Conservation (phyloP, 2,329 filamentous ascomycete species). For the Monilinia laxa region DNA sequence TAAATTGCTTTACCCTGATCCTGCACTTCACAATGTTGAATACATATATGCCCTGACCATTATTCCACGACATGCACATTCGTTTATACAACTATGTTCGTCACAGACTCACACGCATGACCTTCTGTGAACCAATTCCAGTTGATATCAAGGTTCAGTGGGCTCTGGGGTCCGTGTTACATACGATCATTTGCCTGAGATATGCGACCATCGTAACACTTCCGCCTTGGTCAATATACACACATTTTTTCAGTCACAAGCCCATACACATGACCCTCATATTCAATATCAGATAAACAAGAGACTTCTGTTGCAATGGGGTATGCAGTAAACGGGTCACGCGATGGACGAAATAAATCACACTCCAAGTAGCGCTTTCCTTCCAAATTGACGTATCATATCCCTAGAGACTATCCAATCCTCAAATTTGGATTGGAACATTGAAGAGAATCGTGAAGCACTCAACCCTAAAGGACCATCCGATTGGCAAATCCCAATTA, state of each 20-base stretch:
- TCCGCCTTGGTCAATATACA: background rate
- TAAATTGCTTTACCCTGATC: background rate
- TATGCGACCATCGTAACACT: conserved; percentile 15
- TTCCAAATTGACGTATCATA: no score
- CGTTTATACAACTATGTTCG: background rate
- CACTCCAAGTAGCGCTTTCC: no score
- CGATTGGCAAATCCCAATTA: no score
- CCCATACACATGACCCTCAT: conserved; percentile 5
- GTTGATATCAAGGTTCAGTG: background rate
- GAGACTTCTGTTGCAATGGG: background rate
- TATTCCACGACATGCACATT: background rate
- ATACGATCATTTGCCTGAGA: background rate
- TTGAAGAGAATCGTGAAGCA: no score
- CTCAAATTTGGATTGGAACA: no score
- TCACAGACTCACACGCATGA: conserved; percentile 1
- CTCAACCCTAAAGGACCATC: no score
- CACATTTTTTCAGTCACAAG: background rate
- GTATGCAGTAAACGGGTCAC: background rate
- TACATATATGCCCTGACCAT: background rate
- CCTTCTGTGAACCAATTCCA: background rate
- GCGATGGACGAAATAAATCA: no score
- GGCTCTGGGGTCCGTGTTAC: no score
- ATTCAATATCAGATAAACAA: background rate
- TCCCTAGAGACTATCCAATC: no score
- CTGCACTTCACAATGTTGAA: background rate